A percentile compares a stretch with the other conserved stretches of the same genome.
Evolutionary conservation across 2,329 filamentous ascomycete species (phyloP).

Genomic region (Eutypella sp.): DNA sequence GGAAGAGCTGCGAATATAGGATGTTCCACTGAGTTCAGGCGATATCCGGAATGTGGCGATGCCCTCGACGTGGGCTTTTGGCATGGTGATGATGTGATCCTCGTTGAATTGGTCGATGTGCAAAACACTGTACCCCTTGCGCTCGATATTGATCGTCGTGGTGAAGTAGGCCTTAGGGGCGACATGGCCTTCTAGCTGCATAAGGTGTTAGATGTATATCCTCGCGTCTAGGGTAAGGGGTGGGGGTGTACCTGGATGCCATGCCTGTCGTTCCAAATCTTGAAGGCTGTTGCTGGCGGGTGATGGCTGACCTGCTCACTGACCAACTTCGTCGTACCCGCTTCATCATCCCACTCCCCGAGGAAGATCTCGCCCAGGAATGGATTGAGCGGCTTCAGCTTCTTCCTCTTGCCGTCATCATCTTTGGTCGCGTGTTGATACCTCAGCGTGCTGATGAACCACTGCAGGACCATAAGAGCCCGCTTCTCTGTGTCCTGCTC

Average conservation of each 20-base stretch:
- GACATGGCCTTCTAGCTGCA: slow-evolving; percentile 77
- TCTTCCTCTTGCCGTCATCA: slow-evolving; percentile 81
- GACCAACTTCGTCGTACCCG: slow-evolving; percentile 77
- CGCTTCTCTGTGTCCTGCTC: slow-evolving; percentile 79
- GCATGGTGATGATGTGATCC: slow-evolving; percentile 80
- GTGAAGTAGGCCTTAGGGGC: slow-evolving; percentile 95
- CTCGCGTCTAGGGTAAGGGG: background rate
- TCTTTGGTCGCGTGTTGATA: slow-evolving; percentile 74
- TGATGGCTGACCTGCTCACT: slow-evolving; percentile 96
- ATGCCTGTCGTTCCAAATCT: slow-evolving; percentile 79
- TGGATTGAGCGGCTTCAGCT: slow-evolving; percentile 88
- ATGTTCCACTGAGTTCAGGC: slow-evolving; percentile 81
- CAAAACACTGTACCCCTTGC: slow-evolving; percentile 83
- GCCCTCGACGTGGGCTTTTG: slow-evolving; percentile 87
- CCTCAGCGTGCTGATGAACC: slow-evolving; percentile 91
- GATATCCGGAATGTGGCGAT: slow-evolving; percentile 83
- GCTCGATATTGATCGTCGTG: slow-evolving; percentile 90
- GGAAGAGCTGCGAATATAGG: slow-evolving; percentile 79
- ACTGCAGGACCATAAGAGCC: slow-evolving; percentile 83
- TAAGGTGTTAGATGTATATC: background rate
- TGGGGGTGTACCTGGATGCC: slow-evolving; percentile 48
- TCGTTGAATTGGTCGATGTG: slow-evolving; percentile 48
- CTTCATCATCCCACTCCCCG: slow-evolving; percentile 80
- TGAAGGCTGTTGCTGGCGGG: slow-evolving; percentile 90
- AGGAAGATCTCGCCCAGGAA: slow-evolving; percentile 94